Conservation (phyloP, 139 green algal species). For the Tetraselmis striata region DNA sequence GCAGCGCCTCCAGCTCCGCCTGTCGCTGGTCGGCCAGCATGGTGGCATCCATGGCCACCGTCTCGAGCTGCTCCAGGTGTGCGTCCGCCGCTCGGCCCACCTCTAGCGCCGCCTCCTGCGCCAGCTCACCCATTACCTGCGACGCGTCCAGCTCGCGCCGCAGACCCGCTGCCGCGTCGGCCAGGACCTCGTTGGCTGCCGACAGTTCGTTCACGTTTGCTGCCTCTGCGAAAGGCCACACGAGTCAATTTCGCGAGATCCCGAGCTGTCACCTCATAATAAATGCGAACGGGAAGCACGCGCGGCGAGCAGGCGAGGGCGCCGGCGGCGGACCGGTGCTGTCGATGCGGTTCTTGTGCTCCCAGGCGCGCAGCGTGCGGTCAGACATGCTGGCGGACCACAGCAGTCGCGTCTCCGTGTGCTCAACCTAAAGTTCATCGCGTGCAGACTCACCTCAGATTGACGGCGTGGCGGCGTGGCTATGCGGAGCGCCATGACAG, state of each 20-base stretch:
- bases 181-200: background rate
- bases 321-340: background rate
- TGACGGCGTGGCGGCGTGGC: too few relatives aligned
- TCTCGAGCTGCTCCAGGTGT: background rate
- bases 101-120: background rate
- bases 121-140: background rate
- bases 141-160: background rate
- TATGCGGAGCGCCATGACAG: too few relatives aligned
- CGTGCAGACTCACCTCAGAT: too few relatives aligned
- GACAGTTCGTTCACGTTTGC: background rate
- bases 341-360: conserved; percentile 1
- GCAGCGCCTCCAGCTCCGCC: background rate
- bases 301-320: too few relatives aligned
- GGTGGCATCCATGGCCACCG: background rate
- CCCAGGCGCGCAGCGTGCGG: background rate
- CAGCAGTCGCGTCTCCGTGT: background rate
- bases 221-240: background rate
- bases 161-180: background rate
- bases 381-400: background rate
- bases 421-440: too few relatives aligned
- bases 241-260: too few relatives aligned
- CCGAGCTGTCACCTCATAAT: too few relatives aligned
- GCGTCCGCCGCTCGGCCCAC: background rate
- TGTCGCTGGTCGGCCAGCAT: background rate
- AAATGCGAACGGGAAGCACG: too few relatives aligned